Base-by-base conservation (phyloP, 2,329 filamentous ascomycete genomes). In the Microthyrium microscopicum region DNA sequence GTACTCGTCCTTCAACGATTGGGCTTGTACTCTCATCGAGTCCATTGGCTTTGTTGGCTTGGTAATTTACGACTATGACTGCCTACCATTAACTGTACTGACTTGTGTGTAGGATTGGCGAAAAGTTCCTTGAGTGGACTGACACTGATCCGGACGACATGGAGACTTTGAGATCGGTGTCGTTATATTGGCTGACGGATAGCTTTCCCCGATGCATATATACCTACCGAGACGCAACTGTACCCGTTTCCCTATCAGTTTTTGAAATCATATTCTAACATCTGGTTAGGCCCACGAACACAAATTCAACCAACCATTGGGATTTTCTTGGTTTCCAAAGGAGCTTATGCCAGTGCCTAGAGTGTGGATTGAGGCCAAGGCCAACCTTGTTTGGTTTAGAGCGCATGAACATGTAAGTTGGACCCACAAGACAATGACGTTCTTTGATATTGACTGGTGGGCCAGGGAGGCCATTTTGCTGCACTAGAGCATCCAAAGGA, bases 21-120 rank as follows among this genome's bases (percentile, higher is more conserved):
- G 68, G 69, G 0, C 54, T 71, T 4, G 62, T 58, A 0, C 48
- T 76, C 1, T 53, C 60, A 3, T 53, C 62, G 4, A 70, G 55
- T 21, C 71, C 72, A 0, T 39, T 75, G 2, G 65, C 68, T 0
- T 44, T 75, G 15, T 55, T 77, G 2, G 58, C 62, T 5, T 77
- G 70, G 62, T n/a, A n/a, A n/a, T n/a, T n/a, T n/a, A n/a, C n/a
- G n/a, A n/a, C n/a, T n/a, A n/a, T n/a, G n/a, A n/a, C n/a, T n/a
- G n/a, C n/a, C n/a, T n/a, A n/a, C n/a, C n/a, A n/a, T n/a, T n/a
- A n/a, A n/a, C n/a, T n/a, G n/a, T n/a, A n/a, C n/a, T n/a, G n/a
- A n/a, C n/a, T 56, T 72, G 18, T 64, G n/a, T n/a, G n/a, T n/a
- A n/a, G n/a, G n/a, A 26, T 33, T 17, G 31, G 62, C 4, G 68